phyloP scores from a whole-genome alignment of 805 yeast genomes.

The Hanseniaspora singularis region DNA sequence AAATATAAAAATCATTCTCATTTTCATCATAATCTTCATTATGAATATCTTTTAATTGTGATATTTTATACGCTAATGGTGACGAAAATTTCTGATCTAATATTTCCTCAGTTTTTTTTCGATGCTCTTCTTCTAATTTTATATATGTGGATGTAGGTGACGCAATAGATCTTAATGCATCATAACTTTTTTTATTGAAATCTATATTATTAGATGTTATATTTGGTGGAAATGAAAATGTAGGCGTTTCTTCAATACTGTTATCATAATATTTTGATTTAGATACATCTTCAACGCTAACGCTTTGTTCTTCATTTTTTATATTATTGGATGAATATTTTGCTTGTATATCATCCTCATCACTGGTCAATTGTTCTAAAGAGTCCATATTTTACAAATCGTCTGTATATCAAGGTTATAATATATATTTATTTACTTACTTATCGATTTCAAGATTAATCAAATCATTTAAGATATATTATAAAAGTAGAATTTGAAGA shows the following conservation, averaged over 20 bases:
- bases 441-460: too few relatives aligned
- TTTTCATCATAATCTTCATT: neutral
- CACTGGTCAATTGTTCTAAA: neutral
- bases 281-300: neutral
- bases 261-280: too few relatives aligned
- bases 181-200: conserved; percentile 5
- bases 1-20: neutral
- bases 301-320: neutral
- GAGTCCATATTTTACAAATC: neutral
- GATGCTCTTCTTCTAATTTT: conserved; percentile 11
- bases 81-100: neutral
- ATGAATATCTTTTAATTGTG: too few relatives aligned
- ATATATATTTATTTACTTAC: neutral
- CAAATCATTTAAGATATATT: too few relatives aligned
- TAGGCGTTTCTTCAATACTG: neutral
- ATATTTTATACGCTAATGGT: too few relatives aligned
- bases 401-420: neutral
- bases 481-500: too few relatives aligned
- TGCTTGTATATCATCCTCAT: neutral
- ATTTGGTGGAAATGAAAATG: neutral
- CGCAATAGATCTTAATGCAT: conserved; percentile 8
- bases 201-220: neutral
- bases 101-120: conserved; percentile 9
- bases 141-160: conserved; percentile 12
- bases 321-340: neutral